Base-by-base conservation (phyloP, 2,329 filamentous ascomycete species). In the Gliomastix tumulicola region DNA sequence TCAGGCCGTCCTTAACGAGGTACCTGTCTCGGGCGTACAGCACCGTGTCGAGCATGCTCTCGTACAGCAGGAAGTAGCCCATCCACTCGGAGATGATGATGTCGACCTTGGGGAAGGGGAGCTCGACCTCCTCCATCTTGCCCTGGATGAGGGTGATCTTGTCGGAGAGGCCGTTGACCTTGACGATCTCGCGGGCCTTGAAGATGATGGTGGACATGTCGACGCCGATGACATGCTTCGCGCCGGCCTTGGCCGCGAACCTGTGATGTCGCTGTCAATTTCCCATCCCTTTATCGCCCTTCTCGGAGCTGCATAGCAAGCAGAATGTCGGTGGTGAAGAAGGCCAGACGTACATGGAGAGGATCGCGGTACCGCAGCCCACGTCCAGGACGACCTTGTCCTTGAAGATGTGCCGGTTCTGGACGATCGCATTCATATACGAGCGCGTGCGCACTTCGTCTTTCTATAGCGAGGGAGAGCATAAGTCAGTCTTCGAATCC, bases 1-100 rank as follows among this genome's bases (percentile, higher is more conserved):
- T 97, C 52, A 96, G 72, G 45, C 90, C 90, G 49, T 85, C 85
- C 59, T 85, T 82, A 45, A 69, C 72, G 42, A 98, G 80, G 65
- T 95, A 98, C 60, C 75, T 84, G 74, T 98, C 92, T 51, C 92
- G 82, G 19, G 92, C 92, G 59, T 96, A 97, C 41, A 98, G 76
- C 35, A 98, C 92, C 21, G 92, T 98, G 69, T 98, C 92, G 56
- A 98, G 67, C 92, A 98, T 98, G 77, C 79, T 86, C 79, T 98
- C 92, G 67, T 98, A 98, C 43, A 98, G 80, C 36, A 98, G 71
- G 72, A 97, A 97, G 71, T 98, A 98, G 22, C 92, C 92, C 92
- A 98, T 98, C 92, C 92, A 98, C 72, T 98, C 92, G 3, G 90
- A 97, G 61, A 98, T 94, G 68, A 98, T 98, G 60, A 98, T 98